A percentile compares a stretch with the other conserved stretches of the same genome.
These are phyloP conservation scores for Candida sithepensis DNA, from an alignment of 805 yeast species.

Conservation along the genomic window DNA sequence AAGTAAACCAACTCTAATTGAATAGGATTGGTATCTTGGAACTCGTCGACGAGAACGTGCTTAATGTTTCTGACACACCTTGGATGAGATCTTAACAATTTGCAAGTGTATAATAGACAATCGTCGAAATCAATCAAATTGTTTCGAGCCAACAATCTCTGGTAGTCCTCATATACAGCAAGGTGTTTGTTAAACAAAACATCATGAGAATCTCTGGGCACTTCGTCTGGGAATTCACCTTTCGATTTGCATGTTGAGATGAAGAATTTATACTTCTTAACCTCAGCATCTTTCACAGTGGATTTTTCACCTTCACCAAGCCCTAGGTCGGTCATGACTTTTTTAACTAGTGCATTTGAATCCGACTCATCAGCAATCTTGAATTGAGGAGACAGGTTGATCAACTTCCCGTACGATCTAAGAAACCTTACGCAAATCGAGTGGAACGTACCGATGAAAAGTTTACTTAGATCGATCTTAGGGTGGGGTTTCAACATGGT, in stretches of 20 bases:
- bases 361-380: slow-evolving; percentile 68
- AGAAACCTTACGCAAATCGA: slow-evolving; percentile 67
- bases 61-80: slow-evolving; percentile 46
- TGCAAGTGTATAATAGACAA: slow-evolving; percentile 53
- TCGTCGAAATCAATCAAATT: slow-evolving; percentile 80
- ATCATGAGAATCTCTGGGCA: slow-evolving; percentile 20
- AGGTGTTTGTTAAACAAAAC: slow-evolving; percentile 30
- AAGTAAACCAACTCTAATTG: slow-evolving; percentile 67
- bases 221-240: slow-evolving; percentile 43
- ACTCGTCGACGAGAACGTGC: slow-evolving; percentile 88
- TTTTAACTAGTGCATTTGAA: slow-evolving; percentile 41
- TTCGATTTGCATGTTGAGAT: slow-evolving; percentile 57
- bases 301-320: slow-evolving; percentile 10
- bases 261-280: slow-evolving; percentile 36
- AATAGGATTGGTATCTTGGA: slow-evolving; percentile 82
- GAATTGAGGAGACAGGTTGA: slow-evolving; percentile 41
- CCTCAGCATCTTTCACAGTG: slow-evolving; percentile 34
- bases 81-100: slow-evolving; percentile 41
- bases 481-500: slow-evolving; percentile 31
- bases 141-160: slow-evolving; percentile 39
- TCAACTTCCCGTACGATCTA: slow-evolving; percentile 46
- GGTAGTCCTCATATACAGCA: slow-evolving; percentile 50
- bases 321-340: slow-evolving; percentile 24
- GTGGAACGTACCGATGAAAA: slow-evolving; percentile 88
- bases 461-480: slow-evolving; percentile 33